Evolutionary conservation across 805 yeast genomes (phyloP).

Genomic region (Blastobotrys attinorum): DNA sequence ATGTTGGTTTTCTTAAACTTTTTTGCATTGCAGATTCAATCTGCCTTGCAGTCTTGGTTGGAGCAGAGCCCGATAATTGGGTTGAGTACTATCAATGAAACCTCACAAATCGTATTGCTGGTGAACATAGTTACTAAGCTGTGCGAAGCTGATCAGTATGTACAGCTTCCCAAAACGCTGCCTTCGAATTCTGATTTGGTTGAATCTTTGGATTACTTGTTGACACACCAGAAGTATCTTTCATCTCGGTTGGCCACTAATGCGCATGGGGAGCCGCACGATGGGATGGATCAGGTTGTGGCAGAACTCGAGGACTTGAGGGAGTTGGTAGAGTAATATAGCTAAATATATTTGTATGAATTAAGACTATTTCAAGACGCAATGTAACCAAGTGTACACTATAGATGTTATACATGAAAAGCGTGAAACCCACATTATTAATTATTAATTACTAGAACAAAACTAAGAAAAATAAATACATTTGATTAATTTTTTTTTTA

Average conservation of each 20-base stretch:
- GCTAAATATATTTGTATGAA: too few relatives aligned
- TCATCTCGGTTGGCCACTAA: constrained; percentile 57
- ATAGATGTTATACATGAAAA: not conserved
- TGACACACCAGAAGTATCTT: constrained; percentile 81
- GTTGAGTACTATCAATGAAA: constrained; percentile 47
- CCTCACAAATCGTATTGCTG: constrained; percentile 59
- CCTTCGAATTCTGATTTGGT: constrained; percentile 47
- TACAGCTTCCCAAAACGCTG: constrained; percentile 3
- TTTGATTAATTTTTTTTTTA: too few relatives aligned
- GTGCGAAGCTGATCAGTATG: constrained; percentile 41
- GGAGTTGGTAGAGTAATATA: constrained; percentile 6
- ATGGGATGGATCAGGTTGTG: constrained; percentile 48
- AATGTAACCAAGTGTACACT: not conserved
- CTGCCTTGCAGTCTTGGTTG: constrained; percentile 59
- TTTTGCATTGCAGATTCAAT: constrained; percentile 58
- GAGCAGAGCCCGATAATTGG: constrained; percentile 44
- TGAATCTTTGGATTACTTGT: constrained; percentile 57
- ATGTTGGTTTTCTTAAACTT: constrained; percentile 51
- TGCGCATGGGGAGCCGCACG: constrained; percentile 27
- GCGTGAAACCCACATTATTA: not conserved
- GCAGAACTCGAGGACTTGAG: constrained; percentile 40
- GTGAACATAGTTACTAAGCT: constrained; percentile 49
- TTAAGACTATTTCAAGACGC: too few relatives aligned
- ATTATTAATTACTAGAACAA: not conserved
- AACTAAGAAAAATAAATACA: not conserved